A percentile compares a stretch with the other conserved stretches of the same genome.
phyloP scores from a whole-genome alignment of 129 eudicot genomes.

The Arctium minus region DNA sequence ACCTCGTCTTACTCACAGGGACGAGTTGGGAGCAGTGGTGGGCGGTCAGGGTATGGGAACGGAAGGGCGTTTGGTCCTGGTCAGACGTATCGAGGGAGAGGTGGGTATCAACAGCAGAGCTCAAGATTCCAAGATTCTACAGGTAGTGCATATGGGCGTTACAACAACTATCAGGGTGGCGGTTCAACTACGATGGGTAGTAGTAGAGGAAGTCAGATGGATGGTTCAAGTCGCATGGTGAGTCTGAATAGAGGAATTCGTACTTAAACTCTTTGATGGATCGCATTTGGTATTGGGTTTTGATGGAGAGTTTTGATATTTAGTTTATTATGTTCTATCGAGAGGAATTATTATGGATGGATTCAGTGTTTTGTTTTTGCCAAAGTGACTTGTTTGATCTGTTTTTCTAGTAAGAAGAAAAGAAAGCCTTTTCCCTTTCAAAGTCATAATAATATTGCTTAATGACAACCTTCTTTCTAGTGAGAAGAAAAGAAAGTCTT shows the following conservation, averaged over 20 bases:
- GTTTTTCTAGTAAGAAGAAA: neutral
- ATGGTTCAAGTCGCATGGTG: conserved; percentile 60
- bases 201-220: conserved; percentile 45
- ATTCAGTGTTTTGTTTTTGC: neutral
- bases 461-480: no score
- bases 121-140: conserved; percentile 30
- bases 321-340: neutral
- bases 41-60: conserved; percentile 45
- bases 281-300: neutral
- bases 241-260: conserved; percentile 57
- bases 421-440: neutral
- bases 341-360: neutral
- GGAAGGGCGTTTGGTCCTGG: conserved; percentile 38
- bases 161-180: conserved; percentile 6
- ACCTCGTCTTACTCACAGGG: conserved; percentile 36
- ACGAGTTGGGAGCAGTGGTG: conserved; percentile 46
- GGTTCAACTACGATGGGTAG: neutral
- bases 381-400: neutral
- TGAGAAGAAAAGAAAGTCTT: no score
- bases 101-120: conserved; percentile 36
- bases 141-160: conserved; percentile 1
- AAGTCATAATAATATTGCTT: neutral
- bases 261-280: conserved; percentile 5
- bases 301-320: neutral
- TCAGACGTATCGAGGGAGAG: conserved; percentile 40